Percentiles rank a stretch among this genome's conserved stretches.
phyloP scores from a whole-genome alignment of 768 basidiomycete genomes.

The Pisolithus sp. region DNA sequence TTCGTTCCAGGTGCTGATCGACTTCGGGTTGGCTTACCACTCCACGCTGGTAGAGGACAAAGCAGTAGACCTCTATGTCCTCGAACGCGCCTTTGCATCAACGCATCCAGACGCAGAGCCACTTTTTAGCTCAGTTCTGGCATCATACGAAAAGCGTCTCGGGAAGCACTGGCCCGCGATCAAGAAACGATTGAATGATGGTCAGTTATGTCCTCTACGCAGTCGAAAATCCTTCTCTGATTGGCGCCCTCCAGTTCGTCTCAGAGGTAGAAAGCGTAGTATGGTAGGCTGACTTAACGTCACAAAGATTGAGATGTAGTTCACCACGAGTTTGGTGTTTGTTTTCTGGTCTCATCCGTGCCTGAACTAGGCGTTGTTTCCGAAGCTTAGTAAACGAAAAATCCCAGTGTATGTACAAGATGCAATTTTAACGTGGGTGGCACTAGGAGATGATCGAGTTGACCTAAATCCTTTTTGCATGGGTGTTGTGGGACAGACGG shows the following conservation, averaged over 20 bases:
- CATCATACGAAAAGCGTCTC: slow-evolving; percentile 52
- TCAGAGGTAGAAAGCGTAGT: slow-evolving; percentile 85
- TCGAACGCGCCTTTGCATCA: slow-evolving; percentile 92
- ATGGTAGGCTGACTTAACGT: slow-evolving; percentile 66
- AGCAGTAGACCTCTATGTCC: slow-evolving; percentile 94
- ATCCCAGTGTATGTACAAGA: no score
- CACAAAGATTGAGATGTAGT: background rate
- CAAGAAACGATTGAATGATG: slow-evolving; percentile 64
- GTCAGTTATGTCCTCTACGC: slow-evolving; percentile 30
- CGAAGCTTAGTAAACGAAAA: no score
- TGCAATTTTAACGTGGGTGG: no score
- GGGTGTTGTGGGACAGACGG: no score
- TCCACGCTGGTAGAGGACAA: slow-evolving; percentile 87
- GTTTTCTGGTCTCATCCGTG: no score
- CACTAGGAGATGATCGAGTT: no score
- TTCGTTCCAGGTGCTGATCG: slow-evolving; percentile 66
- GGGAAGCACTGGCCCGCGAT: slow-evolving; percentile 68
- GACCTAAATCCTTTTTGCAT: no score
- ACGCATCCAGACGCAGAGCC: slow-evolving; percentile 89
- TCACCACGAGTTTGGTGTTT: no score
- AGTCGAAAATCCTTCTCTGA: slow-evolving; percentile 2
- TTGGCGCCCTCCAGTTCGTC: slow-evolving; percentile 48
- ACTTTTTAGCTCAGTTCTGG: slow-evolving; percentile 62
- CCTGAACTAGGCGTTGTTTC: no score
- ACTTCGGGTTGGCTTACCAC: slow-evolving; percentile 87